phyloP scores from a whole-genome alignment of 2,329 filamentous ascomycete species.

The Polytolypa hystricis region DNA sequence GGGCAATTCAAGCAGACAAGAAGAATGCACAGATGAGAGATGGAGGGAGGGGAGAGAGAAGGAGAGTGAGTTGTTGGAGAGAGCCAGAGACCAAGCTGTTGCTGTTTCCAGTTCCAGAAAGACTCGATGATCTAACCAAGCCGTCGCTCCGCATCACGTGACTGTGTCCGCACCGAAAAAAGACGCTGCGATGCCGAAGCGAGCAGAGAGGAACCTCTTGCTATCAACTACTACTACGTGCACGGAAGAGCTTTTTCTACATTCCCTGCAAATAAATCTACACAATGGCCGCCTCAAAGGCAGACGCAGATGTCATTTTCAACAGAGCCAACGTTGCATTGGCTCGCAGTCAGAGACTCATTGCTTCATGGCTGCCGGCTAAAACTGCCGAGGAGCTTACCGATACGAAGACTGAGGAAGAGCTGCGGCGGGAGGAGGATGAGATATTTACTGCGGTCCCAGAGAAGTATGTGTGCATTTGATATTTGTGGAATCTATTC shows the following conservation, averaged over 20 bases:
- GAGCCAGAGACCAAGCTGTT: not conserved
- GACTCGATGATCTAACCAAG: not conserved
- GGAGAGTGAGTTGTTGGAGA: not conserved
- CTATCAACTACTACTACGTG: no score
- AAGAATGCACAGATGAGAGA: not conserved
- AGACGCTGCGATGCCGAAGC: no score
- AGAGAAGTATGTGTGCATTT: slow-evolving; percentile 37
- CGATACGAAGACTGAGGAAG: slow-evolving; percentile 31
- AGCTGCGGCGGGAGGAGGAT: slow-evolving; percentile 42
- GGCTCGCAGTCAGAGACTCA: slow-evolving; percentile 42
- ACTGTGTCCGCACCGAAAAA: no score
- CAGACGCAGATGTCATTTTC: slow-evolving; percentile 43
- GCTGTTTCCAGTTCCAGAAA: slow-evolving; percentile 1
- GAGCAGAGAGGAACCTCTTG: no score
- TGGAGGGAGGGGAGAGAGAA: not conserved
- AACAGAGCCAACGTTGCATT: slow-evolving; percentile 44
- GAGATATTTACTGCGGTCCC: slow-evolving; percentile 43
- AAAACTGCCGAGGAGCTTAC: slow-evolving; percentile 28
- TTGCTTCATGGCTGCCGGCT: slow-evolving; percentile 48
- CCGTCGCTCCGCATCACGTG: no score
- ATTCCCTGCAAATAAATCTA: not conserved
- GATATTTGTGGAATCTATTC: not conserved
- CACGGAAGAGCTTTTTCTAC: not conserved
- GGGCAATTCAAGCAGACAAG: not conserved
- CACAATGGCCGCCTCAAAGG: slow-evolving; percentile 23